A percentile compares a stretch with the other conserved stretches of the same genome.
Evolutionary conservation across 495 filamentous ascomycete species (phyloP).

Genomic region (Podospora comata): DNA sequence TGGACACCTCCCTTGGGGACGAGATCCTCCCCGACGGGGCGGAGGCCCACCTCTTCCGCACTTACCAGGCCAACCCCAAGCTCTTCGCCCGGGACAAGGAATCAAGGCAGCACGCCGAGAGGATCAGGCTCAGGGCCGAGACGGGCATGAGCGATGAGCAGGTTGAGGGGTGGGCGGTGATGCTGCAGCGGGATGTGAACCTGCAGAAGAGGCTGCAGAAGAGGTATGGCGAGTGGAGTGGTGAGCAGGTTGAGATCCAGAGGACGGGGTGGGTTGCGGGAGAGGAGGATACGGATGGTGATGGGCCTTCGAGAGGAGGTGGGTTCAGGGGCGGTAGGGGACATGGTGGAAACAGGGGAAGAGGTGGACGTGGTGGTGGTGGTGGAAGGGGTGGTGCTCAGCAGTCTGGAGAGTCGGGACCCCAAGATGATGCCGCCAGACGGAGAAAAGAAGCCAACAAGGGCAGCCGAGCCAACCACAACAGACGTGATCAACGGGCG

Average conservation of each 20-base stretch:
- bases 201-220: conserved; percentile 62
- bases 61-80: conserved; percentile 59
- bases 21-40: conserved; percentile 41
- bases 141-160: conserved; percentile 91
- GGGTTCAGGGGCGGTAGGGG: conserved; percentile 25
- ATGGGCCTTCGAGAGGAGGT: conserved; percentile 13
- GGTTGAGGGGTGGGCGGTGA: conserved; percentile 90
- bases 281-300: conserved; percentile 47
- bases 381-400: conserved; percentile 54
- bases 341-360: conserved; percentile 42
- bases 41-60: conserved; percentile 62
- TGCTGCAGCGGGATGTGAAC: conserved; percentile 70
- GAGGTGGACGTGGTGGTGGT: conserved; percentile 46
- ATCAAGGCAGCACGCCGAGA: conserved; percentile 31
- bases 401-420: conserved; percentile 50
- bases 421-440: conserved; percentile 51
- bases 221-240: conserved; percentile 58
- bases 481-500: conserved; percentile 66
- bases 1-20: conserved; percentile 54
- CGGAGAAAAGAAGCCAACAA: conserved; percentile 65
- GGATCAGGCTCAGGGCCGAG: conserved; percentile 64
- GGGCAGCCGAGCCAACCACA: conserved; percentile 60
- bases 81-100: conserved; percentile 65
- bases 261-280: conserved; percentile 60
- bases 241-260: conserved; percentile 57